Evolutionary conservation across 805 yeast genomes (phyloP), one percentile per base, ranked within the genome.

Genomic region (Danielia oregonensis): DNA sequence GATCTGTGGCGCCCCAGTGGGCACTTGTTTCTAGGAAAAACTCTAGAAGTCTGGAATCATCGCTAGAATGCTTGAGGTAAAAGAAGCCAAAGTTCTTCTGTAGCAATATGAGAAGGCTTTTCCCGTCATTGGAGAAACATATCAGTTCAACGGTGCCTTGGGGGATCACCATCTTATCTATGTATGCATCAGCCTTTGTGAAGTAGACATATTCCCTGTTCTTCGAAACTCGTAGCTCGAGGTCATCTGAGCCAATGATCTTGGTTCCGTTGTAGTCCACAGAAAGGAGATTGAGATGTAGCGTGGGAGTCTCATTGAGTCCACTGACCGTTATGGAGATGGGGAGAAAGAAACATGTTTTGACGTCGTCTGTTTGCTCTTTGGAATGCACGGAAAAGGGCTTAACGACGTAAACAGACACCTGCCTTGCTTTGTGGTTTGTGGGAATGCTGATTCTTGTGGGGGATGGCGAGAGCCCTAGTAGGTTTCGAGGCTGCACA

Each of bases 91-190:
- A 44, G 34, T 32, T 40, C 32, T 44, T 44, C 32, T 29, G 35
- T 5, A 44, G 29, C 23, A 46, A 37, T 18, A 46, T 22, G 6
- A 44, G 29, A 33, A 40, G 14, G 35, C 25, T 22, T 11, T 9
- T 11, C n/a, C 19, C 23, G 28, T 35, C 37, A 4, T 33, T 28
- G 15, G 39, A 33, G 29, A 44, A 40, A 32, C 17, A 35, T n/a
- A 39, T 40, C 12, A 27, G 11, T 18, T 28, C 33, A 18, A 44
- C 21, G 24, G 43, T 25, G 21, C 24, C 26, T 10, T 30, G 29
- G 26, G 48, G 44, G 6, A 46, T 29, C 17, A 36, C 45, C 46
- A 46, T 33, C 26, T 39, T 40, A 33, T 46, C 48, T 6, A 46
- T 33, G 26, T 29, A 39, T 8, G 43, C 46, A 19, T 21, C 24